These are phyloP conservation scores for Malus sieversii DNA, from an alignment of 306 rosid genomes.

Conservation along the genomic window DNA sequence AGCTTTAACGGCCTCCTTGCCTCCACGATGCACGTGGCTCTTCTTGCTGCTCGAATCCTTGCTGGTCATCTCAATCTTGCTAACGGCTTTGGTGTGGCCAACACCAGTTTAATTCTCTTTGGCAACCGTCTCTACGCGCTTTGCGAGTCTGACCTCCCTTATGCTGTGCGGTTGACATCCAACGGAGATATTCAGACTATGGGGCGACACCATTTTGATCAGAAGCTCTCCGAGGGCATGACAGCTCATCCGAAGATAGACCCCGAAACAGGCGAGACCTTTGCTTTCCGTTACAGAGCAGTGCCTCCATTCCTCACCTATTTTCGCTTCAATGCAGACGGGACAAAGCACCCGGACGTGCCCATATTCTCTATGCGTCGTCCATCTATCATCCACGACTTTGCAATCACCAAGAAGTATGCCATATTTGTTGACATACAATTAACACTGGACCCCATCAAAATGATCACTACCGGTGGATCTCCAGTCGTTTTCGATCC, in stretches of 20 bases:
- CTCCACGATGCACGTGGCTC: constrained; percentile 57
- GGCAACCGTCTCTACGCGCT: constrained; percentile 58
- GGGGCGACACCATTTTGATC: constrained; percentile 57
- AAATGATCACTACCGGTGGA: constrained; percentile 52
- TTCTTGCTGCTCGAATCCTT: constrained; percentile 42
- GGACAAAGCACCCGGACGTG: constrained; percentile 44
- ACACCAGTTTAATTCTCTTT: constrained; percentile 66
- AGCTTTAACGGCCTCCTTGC: constrained; percentile 54
- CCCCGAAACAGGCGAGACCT: constrained; percentile 53
- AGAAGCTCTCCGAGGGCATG: constrained; percentile 59
- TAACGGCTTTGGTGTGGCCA: constrained; percentile 77
- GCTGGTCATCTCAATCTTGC: constrained; percentile 34
- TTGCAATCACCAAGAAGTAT: constrained; percentile 62
- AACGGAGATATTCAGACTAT: constrained; percentile 53
- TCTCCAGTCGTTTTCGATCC: constrained; percentile 66
- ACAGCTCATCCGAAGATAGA: constrained; percentile 87
- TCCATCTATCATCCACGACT: constrained; percentile 69
- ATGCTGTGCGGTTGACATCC: constrained; percentile 20
- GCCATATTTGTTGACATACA: constrained; percentile 72
- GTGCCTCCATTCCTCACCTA: constrained; percentile 74
- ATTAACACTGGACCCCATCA: constrained; percentile 67
- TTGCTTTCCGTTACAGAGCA: constrained; percentile 75
- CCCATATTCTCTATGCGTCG: constrained; percentile 59
- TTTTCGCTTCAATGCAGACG: constrained; percentile 48
- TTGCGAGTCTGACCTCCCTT: constrained; percentile 85